A percentile compares a stretch with the other conserved stretches of the same genome.
Evolutionary conservation across 2,329 filamentous ascomycete genomes (phyloP).

Genomic region (Talaromyces albobiverticillius): DNA sequence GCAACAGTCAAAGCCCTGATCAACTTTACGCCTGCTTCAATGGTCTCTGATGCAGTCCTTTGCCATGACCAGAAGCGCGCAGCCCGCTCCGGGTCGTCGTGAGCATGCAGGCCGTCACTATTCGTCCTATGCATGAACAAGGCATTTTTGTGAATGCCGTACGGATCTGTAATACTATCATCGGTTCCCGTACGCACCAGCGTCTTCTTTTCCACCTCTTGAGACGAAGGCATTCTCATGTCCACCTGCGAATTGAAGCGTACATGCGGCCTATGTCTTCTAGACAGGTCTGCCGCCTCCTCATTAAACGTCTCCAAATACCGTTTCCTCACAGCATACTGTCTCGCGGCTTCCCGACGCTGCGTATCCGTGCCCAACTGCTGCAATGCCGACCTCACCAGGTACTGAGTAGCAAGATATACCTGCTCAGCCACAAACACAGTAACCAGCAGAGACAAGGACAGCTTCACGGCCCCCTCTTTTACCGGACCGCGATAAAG

Average conservation of each 20-base stretch:
- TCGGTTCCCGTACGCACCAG: not conserved
- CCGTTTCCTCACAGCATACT: slow-evolving; percentile 73
- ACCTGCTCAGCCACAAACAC: slow-evolving; percentile 82
- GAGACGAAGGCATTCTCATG: slow-evolving; percentile 16
- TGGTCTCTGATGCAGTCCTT: slow-evolving; percentile 50
- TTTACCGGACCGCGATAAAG: slow-evolving; percentile 63
- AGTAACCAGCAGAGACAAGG: slow-evolving; percentile 76
- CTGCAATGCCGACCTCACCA: slow-evolving; percentile 66
- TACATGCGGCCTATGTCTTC: slow-evolving; percentile 22
- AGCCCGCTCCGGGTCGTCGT: slow-evolving; percentile 41
- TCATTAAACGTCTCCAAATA: slow-evolving; percentile 55
- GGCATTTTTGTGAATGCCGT: not conserved
- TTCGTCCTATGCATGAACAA: not conserved
- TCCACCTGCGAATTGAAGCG: slow-evolving; percentile 32
- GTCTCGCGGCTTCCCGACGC: slow-evolving; percentile 76
- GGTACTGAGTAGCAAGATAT: slow-evolving; percentile 70
- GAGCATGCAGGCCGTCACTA: slow-evolving; percentile 21
- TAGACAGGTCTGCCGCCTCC: slow-evolving; percentile 6
- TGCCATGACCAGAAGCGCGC: slow-evolving; percentile 53
- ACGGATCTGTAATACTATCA: not conserved
- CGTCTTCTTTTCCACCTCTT: not conserved
- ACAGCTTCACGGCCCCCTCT: slow-evolving; percentile 62
- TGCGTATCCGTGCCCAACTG: slow-evolving; percentile 80
- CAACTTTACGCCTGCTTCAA: slow-evolving; percentile 48
- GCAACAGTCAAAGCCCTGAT: slow-evolving; percentile 45